These are phyloP conservation scores for Talaromyces sp. DNA, from an alignment of 2,329 filamentous ascomycete genomes.

Conservation along the genomic window DNA sequence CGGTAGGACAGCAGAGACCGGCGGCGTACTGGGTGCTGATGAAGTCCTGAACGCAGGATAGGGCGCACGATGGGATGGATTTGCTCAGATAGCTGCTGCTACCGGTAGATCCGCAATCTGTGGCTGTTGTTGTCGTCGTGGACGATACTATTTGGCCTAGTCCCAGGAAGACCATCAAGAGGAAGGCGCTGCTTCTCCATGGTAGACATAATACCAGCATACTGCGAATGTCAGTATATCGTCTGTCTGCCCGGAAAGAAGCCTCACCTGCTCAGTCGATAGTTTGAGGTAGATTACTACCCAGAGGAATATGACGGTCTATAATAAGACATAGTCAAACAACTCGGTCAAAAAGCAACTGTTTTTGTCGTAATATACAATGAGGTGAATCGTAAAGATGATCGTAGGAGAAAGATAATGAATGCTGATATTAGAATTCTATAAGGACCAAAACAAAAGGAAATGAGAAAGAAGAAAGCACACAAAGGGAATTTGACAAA, in stretches of 20 bases:
- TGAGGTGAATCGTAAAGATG: background rate
- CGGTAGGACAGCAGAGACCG: conserved; percentile 49
- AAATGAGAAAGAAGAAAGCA: background rate
- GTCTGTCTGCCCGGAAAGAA: background rate
- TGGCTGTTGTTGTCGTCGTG: conserved; percentile 12
- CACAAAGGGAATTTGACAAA: background rate
- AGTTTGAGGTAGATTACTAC: conserved; percentile 16
- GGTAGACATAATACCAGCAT: conserved; percentile 32
- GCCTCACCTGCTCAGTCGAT: conserved; percentile 15
- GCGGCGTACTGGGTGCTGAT: conserved; percentile 57
- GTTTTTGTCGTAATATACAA: background rate
- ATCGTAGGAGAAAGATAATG: background rate
- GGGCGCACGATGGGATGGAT: conserved; percentile 57
- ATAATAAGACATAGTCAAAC: conserved; percentile 18
- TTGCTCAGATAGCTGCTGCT: background rate
- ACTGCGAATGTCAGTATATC: conserved; percentile 20
- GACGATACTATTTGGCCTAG: conserved; percentile 21
- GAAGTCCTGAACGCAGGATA: conserved; percentile 61
- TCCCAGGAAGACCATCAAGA: conserved; percentile 22
- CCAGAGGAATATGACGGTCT: conserved; percentile 10
- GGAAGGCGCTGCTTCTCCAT: conserved; percentile 26
- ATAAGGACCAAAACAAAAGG: background rate
- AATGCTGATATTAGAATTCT: conserved; percentile 1
- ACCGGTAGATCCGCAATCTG: conserved; percentile 19
- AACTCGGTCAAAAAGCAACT: background rate